Base-by-base conservation (phyloP, 2,329 filamentous ascomycete genomes). In the Penicillium paneum region DNA sequence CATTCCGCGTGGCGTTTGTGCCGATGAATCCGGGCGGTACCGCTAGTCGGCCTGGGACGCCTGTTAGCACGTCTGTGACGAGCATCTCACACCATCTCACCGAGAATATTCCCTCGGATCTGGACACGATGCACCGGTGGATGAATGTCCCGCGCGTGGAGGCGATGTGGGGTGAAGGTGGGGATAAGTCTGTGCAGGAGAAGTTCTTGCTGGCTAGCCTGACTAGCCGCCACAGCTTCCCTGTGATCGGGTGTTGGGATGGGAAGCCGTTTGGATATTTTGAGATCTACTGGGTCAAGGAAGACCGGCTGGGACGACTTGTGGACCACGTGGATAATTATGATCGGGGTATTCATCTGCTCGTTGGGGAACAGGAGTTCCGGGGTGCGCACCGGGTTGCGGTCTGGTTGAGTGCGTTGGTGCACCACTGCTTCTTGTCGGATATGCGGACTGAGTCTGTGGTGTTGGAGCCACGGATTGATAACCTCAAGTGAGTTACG, bases 281-380 rank as follows among this genome's bases (percentile, higher is more conserved):
- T 69, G 94, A 99, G 76, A 82, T 99, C 32, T 99, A 99, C 76
- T 99, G 94, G 93, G 91, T 94, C 3, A 96, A 96, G 67, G 94
- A 99, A 70, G 94, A 97, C 67, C 76, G 79, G 0, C 71, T 99
- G 0, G 91, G 90, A 0, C 82, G 80, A 44, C 80, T 90, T 60
- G 73, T 95, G 4, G 85, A 70, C 0, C 81, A 81, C 0, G 84
- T 86, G 0, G 83, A 82, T 8, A 89, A 96, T 65, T 97, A 88
- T 74, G 93, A 97, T 65, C 81, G 94, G 7, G 94, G 94, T 0
- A 76, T 97, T 17, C 94, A 99, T 67, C 85, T 94, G 12, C 78
- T 99, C 36, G 83, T 99, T 3, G 94, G 94, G 1, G 94, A 97
- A 74, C 86, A 97, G 65, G 95, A 94, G 77, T 95, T 91, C 52